Conservation (phyloP, 352 stramenopile genomes). For the Phytopythium kandeliae region DNA sequence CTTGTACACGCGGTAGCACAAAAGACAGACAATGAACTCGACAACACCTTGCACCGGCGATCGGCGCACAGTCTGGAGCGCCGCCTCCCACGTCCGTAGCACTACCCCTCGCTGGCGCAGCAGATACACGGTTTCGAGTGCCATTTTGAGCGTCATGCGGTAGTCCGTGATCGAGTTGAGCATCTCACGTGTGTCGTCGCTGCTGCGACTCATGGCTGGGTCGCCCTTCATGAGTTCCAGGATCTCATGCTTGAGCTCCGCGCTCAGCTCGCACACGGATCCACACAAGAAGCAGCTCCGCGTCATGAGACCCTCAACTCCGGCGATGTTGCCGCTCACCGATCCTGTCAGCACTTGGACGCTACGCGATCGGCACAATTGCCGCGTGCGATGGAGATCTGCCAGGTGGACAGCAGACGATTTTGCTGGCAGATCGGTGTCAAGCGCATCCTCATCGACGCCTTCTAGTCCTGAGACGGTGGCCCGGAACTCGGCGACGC, state of each 20-base stretch:
- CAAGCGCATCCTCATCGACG: background rate
- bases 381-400: constrained; percentile 29
- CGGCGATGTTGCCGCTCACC: constrained; percentile 1
- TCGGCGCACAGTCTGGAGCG: constrained; percentile 32
- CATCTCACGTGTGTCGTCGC: constrained; percentile 18
- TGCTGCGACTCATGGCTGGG: constrained; percentile 9
- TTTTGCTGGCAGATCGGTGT: constrained; percentile 15
- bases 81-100: constrained; percentile 54
- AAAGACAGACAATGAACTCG: constrained; percentile 60
- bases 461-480: constrained; percentile 11
- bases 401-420: constrained; percentile 35
- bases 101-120: constrained; percentile 54
- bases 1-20: constrained; percentile 79
- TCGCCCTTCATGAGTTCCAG: constrained; percentile 18
- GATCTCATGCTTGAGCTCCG: constrained; percentile 33
- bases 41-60: constrained; percentile 22
- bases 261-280: constrained; percentile 39
- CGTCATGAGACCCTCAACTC: constrained; percentile 11
- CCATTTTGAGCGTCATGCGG: constrained; percentile 80
- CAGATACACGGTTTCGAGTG: constrained; percentile 54
- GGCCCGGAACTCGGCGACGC: constrained; percentile 49
- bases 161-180: constrained; percentile 39
- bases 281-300: constrained; percentile 53
- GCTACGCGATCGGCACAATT: constrained; percentile 19
- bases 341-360: constrained; percentile 9